Evolutionary conservation across 345 rosid species (phyloP).

Genomic region (Geranium rotundifolium): DNA sequence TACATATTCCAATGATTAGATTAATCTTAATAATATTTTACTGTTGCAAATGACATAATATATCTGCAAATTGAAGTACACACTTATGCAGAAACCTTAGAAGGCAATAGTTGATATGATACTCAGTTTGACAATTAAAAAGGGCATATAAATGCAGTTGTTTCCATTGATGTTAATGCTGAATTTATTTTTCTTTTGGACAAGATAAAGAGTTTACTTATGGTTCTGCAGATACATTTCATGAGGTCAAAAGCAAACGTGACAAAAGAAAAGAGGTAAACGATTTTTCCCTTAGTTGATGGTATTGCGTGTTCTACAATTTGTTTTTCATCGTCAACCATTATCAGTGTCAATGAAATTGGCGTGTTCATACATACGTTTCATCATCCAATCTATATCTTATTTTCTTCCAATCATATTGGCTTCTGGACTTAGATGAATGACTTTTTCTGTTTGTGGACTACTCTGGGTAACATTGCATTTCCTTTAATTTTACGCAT

Average conservation of each 20-base stretch:
- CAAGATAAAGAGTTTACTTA: constrained; percentile 11
- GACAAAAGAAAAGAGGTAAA: constrained; percentile 75
- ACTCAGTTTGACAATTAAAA: too few species aligned
- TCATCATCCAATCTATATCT: background rate
- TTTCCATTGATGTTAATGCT: too few species aligned
- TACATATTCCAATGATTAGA: too few species aligned
- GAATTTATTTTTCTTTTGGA: background rate
- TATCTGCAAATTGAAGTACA: background rate
- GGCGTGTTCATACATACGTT: background rate
- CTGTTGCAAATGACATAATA: too few species aligned
- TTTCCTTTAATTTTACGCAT: background rate
- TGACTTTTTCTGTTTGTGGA: background rate
- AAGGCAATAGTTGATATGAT: too few species aligned
- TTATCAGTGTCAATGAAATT: too few species aligned
- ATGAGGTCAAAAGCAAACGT: constrained; percentile 75
- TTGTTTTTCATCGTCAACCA: background rate
- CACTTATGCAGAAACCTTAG: background rate
- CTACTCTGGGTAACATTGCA: background rate
- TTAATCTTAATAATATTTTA: too few species aligned
- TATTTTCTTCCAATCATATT: background rate
- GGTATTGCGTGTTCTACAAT: background rate
- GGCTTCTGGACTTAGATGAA: background rate
- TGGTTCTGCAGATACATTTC: constrained; percentile 63
- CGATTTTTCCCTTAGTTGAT: background rate
- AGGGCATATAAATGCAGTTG: too few species aligned